phyloP scores from a whole-genome alignment of 768 basidiomycete species.

The Baorangia bicolor region DNA sequence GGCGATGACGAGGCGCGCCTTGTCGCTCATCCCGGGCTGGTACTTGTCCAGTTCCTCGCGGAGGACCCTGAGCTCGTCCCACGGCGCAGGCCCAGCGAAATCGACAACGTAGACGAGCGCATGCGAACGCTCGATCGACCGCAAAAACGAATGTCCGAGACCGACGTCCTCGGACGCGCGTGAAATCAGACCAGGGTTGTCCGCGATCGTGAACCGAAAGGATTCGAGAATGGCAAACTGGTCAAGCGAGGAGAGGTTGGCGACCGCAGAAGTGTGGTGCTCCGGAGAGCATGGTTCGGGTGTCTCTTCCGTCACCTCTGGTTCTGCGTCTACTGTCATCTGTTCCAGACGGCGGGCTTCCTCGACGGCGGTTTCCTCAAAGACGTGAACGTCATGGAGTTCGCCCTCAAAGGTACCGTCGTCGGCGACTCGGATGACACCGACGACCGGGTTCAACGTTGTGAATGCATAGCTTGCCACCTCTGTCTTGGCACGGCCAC shows the following conservation, averaged over 20 bases:
- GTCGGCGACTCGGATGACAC: slow-evolving; percentile 80
- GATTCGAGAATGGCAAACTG: slow-evolving; percentile 64
- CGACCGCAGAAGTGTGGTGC: background rate
- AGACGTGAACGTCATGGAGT: slow-evolving; percentile 45
- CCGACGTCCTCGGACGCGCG: slow-evolving; percentile 87
- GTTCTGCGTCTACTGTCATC: slow-evolving; percentile 32
- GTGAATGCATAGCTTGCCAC: slow-evolving; percentile 94
- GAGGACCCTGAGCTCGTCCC: slow-evolving; percentile 72
- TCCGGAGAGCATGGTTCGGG: background rate
- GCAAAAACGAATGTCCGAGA: slow-evolving; percentile 90
- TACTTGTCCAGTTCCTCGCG: slow-evolving; percentile 83
- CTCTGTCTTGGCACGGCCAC: slow-evolving; percentile 77
- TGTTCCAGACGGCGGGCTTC: slow-evolving; percentile 42
- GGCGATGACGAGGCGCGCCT: slow-evolving; percentile 80
- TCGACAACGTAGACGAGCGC: slow-evolving; percentile 94
- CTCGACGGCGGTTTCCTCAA: slow-evolving; percentile 69
- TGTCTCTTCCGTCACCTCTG: background rate
- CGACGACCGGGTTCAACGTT: slow-evolving; percentile 91
- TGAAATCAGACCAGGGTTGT: slow-evolving; percentile 92
- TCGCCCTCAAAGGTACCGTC: slow-evolving; percentile 75
- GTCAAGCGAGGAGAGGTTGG: slow-evolving; percentile 29
- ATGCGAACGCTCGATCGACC: slow-evolving; percentile 88
- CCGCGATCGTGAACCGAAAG: slow-evolving; percentile 92
- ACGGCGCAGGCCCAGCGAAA: slow-evolving; percentile 68
- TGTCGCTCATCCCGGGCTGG: slow-evolving; percentile 71